Evolutionary conservation across 1,284 basidiomycete genomes (phyloP), one percentile per base, ranked within the genome.

Genomic region (Golubevia pallescens): DNA sequence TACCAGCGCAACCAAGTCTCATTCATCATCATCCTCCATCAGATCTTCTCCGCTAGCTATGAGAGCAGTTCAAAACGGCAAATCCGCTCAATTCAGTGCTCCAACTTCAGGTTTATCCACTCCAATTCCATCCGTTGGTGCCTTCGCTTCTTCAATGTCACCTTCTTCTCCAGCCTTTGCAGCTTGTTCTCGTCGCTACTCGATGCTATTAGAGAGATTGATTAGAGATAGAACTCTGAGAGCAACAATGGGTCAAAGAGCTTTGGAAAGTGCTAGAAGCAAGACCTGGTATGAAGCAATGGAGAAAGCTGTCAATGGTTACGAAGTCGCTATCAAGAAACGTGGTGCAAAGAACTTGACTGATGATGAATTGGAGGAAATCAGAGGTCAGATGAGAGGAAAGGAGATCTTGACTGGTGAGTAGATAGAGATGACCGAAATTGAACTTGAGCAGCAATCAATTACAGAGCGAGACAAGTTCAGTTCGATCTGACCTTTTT

Each of bases 231-330:
- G 78, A 6, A 68, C 72, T 21, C 65, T 79, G 3, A 73, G 82
- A 10, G 75, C 74, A 0, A 68, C 73, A 13, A 85, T 85, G 81
- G 80, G 82, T 21, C 79, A 80, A 53, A 70, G 77, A 10, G 82
- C 82, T 4, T 75, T 74, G 55, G 67, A 78, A 56, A 69, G 66
- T 55, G 82, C 82, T 0, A 70, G 74, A n/a, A 66, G 70, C 23
- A 71, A 73, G 58, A 84, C 81, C 2, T 85, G 82, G 81, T 84
- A 78, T 74, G 78, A 81, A 55, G 82, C 82, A 19, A 85, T 85
- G 82, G 80, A 84, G 42, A 68, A 77, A 3, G 80, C 78, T 19
- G 78, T 85, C 2, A 70, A 73, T 28, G 80, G 80, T 14, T 85
- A 85, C 71, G 76, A 83, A 53, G 65, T 66, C 1, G 81, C 75